phyloP scores from a whole-genome alignment of 495 filamentous ascomycete species.

The Xylaria intraflava region DNA sequence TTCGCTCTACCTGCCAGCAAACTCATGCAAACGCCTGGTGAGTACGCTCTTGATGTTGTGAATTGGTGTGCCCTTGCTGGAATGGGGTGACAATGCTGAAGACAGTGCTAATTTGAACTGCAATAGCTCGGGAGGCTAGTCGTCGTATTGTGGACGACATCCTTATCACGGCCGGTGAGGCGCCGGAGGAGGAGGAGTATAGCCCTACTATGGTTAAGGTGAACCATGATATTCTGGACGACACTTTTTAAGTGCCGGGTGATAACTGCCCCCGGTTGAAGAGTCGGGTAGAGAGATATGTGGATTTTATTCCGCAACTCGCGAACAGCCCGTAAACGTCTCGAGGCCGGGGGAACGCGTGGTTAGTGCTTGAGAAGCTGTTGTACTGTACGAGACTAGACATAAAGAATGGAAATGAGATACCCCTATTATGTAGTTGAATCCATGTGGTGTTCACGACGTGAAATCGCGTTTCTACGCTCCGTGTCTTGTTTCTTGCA shows the following conservation, averaged over 20 bases:
- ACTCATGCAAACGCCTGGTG: slow-evolving; percentile 87
- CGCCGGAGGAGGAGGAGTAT: slow-evolving; percentile 50
- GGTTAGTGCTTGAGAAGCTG: neutral
- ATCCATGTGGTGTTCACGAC: no score
- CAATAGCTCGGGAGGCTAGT: slow-evolving; percentile 76
- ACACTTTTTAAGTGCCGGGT: slow-evolving; percentile 70
- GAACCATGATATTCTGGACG: slow-evolving; percentile 57
- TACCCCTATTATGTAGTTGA: no score
- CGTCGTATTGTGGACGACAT: slow-evolving; percentile 89
- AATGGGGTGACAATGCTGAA: neutral
- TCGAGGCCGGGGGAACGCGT: neutral
- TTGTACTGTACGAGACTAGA: neutral
- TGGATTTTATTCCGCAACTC: neutral
- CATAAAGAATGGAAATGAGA: neutral
- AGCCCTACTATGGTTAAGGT: slow-evolving; percentile 72
- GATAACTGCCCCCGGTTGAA: no score
- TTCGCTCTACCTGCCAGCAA: slow-evolving; percentile 85
- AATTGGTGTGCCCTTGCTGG: neutral
- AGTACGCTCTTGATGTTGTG: slow-evolving; percentile 19
- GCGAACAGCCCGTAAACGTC: neutral
- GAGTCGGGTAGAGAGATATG: neutral
- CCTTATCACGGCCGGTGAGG: slow-evolving; percentile 75
- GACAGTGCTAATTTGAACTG: slow-evolving; percentile 1
- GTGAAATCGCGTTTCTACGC: no score
- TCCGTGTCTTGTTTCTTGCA: no score